Conservation (phyloP, 441 rosid genomes). For the Mallotus repandus region DNA sequence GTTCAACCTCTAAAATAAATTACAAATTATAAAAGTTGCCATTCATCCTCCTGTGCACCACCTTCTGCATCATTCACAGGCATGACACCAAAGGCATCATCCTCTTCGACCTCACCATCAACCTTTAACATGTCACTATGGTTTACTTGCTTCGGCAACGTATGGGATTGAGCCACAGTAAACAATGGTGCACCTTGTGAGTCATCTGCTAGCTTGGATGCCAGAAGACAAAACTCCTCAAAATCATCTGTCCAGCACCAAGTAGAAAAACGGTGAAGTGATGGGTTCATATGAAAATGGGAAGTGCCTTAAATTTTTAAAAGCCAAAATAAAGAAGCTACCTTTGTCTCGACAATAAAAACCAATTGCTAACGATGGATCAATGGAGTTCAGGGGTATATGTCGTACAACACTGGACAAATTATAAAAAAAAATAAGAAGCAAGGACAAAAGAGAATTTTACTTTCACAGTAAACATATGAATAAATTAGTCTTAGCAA, state of each 20-base stretch:
- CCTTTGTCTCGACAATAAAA: constrained; percentile 90
- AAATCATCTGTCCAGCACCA: constrained; percentile 58
- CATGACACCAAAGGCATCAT: constrained; percentile 30
- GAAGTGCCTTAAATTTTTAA: neutral
- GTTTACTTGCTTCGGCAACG: constrained; percentile 27
- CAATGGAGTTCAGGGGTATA: constrained; percentile 69
- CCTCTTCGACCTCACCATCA: constrained; percentile 21
- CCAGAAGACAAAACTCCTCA: constrained; percentile 66
- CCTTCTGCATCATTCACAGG: constrained; percentile 29
- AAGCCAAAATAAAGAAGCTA: constrained; percentile 26
- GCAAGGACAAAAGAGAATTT: neutral
- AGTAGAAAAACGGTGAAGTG: neutral
- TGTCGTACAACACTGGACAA: constrained; percentile 52
- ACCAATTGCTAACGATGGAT: constrained; percentile 88
- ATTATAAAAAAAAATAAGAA: constrained; percentile 9
- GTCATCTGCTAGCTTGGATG: constrained; percentile 74
- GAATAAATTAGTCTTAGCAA: constrained; percentile 15
- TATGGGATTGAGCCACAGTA: constrained; percentile 60
- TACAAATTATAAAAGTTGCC: constrained; percentile 67
- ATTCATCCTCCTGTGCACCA: constrained; percentile 53
- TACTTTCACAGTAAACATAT: neutral
- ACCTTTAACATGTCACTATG: constrained; percentile 22
- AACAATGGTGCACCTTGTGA: constrained; percentile 90
- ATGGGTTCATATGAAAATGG: too few relatives aligned
- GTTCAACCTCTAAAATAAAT: neutral